These are phyloP conservation scores for Mytilinidion resinicola DNA, from an alignment of 495 filamentous ascomycete genomes.

Conservation along the genomic window DNA sequence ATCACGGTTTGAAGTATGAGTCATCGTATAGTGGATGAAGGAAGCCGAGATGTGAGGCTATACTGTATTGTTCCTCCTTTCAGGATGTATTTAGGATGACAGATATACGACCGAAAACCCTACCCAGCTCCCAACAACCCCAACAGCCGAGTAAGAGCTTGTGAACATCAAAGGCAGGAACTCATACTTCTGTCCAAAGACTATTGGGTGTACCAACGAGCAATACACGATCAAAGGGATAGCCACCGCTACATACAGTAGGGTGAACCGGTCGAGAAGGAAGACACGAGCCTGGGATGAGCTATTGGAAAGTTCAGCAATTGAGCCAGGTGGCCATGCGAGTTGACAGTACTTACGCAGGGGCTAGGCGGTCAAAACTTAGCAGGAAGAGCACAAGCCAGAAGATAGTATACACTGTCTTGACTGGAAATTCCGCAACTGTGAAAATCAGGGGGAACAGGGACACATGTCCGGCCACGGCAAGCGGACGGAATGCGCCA, in stretches of 20 bases:
- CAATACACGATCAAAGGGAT: conserved; percentile 88
- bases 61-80: too few species aligned
- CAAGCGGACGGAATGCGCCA: conserved; percentile 83
- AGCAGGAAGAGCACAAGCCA: conserved; percentile 85
- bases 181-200: conserved; percentile 78
- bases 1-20: too few species aligned
- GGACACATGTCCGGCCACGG: conserved; percentile 89
- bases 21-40: too few species aligned
- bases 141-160: conserved; percentile 88
- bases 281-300: conserved; percentile 69
- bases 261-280: conserved; percentile 82
- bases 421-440: conserved; percentile 82
- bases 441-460: conserved; percentile 94
- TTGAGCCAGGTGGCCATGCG: not conserved
- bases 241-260: conserved; percentile 77
- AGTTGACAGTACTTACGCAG: conserved; percentile 45
- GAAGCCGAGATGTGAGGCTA: too few species aligned
- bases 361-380: conserved; percentile 80
- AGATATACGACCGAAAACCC: conserved; percentile 94
- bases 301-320: conserved; percentile 20
- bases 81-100: conserved; percentile 8
- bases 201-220: conserved; percentile 70
- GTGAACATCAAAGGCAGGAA: conserved; percentile 96
- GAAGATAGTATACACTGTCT: conserved; percentile 85
- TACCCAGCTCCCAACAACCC: conserved; percentile 94